A percentile compares a stretch with the other conserved stretches of the same genome.
phyloP scores from a whole-genome alignment of 192 early-diverging fungal species.

The Backusella circina region DNA sequence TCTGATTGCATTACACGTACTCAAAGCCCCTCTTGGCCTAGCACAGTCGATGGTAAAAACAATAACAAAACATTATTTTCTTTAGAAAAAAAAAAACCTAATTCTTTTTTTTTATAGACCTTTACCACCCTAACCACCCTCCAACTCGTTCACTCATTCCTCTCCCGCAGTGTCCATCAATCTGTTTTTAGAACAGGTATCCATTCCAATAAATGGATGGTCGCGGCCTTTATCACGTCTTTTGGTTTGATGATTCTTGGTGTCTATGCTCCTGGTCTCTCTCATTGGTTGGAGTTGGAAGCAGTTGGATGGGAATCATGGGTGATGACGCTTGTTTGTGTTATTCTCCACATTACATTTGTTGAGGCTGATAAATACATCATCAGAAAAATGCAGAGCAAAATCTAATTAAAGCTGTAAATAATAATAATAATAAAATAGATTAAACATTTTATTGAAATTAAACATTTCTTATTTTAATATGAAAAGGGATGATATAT shows the following conservation, averaged over 20 bases:
- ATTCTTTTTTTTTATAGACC: slow-evolving; percentile 40
- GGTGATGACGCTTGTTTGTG: slow-evolving; percentile 59
- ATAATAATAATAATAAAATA: neutral
- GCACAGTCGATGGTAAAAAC: slow-evolving; percentile 44
- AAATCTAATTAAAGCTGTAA: slow-evolving; percentile 12
- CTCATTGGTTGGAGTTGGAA: slow-evolving; percentile 50
- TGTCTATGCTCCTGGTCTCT: slow-evolving; percentile 65
- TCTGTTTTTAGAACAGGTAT: slow-evolving; percentile 78
- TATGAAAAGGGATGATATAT: neutral
- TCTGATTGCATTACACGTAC: slow-evolving; percentile 47
- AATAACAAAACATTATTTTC: neutral
- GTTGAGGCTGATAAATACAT: slow-evolving; percentile 61
- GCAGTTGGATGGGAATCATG: slow-evolving; percentile 58
- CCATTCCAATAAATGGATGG: slow-evolving; percentile 76
- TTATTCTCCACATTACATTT: slow-evolving; percentile 48
- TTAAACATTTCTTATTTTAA: neutral
- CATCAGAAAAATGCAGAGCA: slow-evolving; percentile 29
- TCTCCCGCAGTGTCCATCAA: slow-evolving; percentile 67
- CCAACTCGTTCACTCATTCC: slow-evolving; percentile 86
- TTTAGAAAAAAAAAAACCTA: neutral
- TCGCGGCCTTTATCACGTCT: slow-evolving; percentile 69
- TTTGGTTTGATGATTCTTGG: slow-evolving; percentile 73
- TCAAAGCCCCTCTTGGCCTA: slow-evolving; percentile 22
- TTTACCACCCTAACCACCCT: slow-evolving; percentile 82
- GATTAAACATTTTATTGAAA: neutral